Base-by-base conservation (phyloP, 768 basidiomycete species). In the Candolleomyces eurysporus region DNA sequence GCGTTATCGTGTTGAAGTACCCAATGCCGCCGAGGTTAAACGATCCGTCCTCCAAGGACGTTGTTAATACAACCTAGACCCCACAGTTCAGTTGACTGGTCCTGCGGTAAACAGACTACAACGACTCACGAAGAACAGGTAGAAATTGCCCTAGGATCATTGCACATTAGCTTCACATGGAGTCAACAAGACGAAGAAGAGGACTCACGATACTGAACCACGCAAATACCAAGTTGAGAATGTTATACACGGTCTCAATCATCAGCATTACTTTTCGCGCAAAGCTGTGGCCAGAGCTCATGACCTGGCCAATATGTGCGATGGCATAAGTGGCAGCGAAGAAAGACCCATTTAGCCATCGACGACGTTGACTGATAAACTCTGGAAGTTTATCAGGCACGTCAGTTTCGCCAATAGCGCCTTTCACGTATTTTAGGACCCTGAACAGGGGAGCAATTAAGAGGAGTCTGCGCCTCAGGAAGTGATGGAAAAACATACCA, bases 401-500 rank as follows among this genome's bases (percentile, higher is more conserved):
- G 72, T 98, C 95, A 0, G 94, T 96, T 71, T 94, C 92, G 17
- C 89, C 96, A 55, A 92, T 86, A 4, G 96, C 95, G 30, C 92
- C 91, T 72, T 93, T 93, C 68, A 98, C 95, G 69, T 97, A 99
- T 80, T 91, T 93, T 56, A 99, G 83, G n/a, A 93, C 82, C 96
- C 96, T 97, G 63, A 22, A 2, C 21, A 21, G 43, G 14, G 65
- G 48, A 72, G 19, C n/a, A 10, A 36, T 66, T 13, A 62, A 26
- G 66, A 68, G 66, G 58, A 54, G 40, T 30, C 5, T 17, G 13
- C 42, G 8, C 5, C 49, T 30, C 66, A 40, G 19, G 30, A 5
- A 14, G 49, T 40, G 13, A 36, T 31, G 36, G 54, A 39, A 52
- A 52, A 48, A 67, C 79, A 58, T 61, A 90, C 91, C 94, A 92